Conservation (phyloP, 345 rosid genomes). For the Gossypioides kirkii region DNA sequence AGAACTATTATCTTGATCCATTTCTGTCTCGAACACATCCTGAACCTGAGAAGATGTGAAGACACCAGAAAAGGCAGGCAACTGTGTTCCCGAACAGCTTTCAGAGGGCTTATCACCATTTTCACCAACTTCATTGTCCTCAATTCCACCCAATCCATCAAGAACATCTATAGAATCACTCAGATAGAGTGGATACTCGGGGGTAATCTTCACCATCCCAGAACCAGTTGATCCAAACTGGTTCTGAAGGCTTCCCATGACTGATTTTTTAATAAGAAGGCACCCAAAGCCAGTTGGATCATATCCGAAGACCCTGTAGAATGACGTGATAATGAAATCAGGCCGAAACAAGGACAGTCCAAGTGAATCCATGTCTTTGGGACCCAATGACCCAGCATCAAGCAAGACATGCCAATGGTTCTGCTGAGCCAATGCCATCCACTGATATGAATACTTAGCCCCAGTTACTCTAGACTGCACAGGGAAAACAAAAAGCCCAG, state of each 20-base stretch:
- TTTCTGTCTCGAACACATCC: constrained; percentile 86
- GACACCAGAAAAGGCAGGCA: constrained; percentile 96
- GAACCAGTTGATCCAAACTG: constrained; percentile 88
- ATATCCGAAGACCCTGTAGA: constrained; percentile 89
- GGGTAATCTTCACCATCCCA: constrained; percentile 96
- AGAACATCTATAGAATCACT: constrained; percentile 88
- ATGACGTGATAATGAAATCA: constrained; percentile 91
- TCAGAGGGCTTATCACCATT: constrained; percentile 58
- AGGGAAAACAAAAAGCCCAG: constrained; percentile 91
- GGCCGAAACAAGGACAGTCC: constrained; percentile 96
- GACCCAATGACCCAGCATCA: constrained; percentile 98
- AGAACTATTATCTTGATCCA: constrained; percentile 77
- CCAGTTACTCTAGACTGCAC: constrained; percentile 98
- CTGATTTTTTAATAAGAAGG: constrained; percentile 93
- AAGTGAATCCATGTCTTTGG: constrained; percentile 98
- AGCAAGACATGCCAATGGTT: constrained; percentile 98
- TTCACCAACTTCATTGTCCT: constrained; percentile 46
- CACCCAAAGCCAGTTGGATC: constrained; percentile 99
- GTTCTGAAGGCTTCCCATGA: constrained; percentile 88
- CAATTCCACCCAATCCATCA: constrained; percentile 52
- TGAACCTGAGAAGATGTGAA: constrained; percentile 84
- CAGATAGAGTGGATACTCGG: constrained; percentile 86
- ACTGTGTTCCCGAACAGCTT: constrained; percentile 46
- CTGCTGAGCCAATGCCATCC: constrained; percentile 99
- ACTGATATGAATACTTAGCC: constrained; percentile 94